Evolutionary conservation across 257 asterid species (phyloP).

Genomic region (Jaltomata sinuosa): DNA sequence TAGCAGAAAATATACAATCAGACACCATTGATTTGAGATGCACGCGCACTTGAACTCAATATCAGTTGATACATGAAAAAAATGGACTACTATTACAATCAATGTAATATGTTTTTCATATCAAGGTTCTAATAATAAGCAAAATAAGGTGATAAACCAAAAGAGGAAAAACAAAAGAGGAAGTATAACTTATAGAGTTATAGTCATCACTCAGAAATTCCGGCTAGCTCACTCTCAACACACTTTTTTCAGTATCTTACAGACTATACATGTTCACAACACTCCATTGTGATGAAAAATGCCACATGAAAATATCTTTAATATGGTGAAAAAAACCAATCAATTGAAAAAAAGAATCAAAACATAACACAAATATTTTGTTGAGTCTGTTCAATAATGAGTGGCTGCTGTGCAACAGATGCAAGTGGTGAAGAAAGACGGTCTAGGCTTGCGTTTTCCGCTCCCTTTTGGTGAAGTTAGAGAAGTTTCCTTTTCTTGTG

Average conservation of each 20-base stretch:
- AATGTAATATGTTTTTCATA: background rate
- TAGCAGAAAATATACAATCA: background rate
- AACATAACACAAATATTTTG: slow-evolving; percentile 3
- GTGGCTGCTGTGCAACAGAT: slow-evolving; percentile 60
- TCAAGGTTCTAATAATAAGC: background rate
- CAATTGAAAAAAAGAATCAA: background rate
- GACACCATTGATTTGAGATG: background rate
- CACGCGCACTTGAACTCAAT: background rate
- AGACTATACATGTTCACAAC: background rate
- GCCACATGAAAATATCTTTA: background rate
- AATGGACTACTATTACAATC: background rate
- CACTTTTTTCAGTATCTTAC: background rate
- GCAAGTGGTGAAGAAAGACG: slow-evolving; percentile 72
- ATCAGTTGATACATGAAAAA: background rate
- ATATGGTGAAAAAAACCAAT: background rate
- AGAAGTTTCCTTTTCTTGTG: slow-evolving; percentile 17
- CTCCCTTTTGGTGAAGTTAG: slow-evolving; percentile 15
- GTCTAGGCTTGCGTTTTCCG: slow-evolving; percentile 33
- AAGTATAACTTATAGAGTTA: background rate
- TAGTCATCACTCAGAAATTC: background rate
- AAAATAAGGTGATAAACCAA: background rate
- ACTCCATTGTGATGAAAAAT: background rate
- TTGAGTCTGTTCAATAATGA: slow-evolving; percentile 4
- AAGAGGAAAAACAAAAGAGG: background rate
- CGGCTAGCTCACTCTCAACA: background rate